Conservation (phyloP, 495 filamentous ascomycete species). For the Lentithecium fluviatile region DNA sequence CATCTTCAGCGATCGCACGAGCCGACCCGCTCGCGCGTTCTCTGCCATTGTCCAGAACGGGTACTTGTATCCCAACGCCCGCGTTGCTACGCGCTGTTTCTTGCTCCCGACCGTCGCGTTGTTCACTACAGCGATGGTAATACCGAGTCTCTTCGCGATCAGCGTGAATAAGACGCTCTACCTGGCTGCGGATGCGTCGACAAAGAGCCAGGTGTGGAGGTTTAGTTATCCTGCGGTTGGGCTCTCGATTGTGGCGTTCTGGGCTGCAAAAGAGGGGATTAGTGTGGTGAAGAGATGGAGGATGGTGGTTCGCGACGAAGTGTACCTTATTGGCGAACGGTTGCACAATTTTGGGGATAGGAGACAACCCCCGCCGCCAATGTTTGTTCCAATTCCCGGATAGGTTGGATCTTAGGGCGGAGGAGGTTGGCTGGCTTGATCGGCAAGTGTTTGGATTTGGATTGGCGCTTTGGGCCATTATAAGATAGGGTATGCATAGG, state of each 20-base stretch:
- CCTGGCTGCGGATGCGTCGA: conserved; percentile 11
- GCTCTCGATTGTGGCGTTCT: conserved; percentile 47
- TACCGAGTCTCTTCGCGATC: conserved; percentile 53
- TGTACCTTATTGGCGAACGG: conserved; percentile 91
- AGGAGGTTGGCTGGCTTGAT: no score
- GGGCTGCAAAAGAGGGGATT: conserved; percentile 53
- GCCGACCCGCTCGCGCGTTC: conserved; percentile 70
- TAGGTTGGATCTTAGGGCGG: no score
- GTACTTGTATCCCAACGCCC: conserved; percentile 76
- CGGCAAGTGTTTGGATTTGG: no score
- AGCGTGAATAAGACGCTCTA: conserved; percentile 17
- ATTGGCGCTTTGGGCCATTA: no score
- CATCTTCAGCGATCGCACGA: conserved; percentile 60
- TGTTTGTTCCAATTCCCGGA: no score
- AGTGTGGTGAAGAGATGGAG: conserved; percentile 63
- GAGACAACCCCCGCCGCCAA: not conserved
- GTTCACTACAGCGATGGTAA: conserved; percentile 56
- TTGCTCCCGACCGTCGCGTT: conserved; percentile 67
- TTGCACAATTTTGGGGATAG: conserved; percentile 85
- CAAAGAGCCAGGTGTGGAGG: conserved; percentile 33
- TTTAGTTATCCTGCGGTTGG: conserved; percentile 32
- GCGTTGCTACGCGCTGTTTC: conserved; percentile 77
- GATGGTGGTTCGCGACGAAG: conserved; percentile 83
- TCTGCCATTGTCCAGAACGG: conserved; percentile 73
- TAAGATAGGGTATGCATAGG: no score